Conservation (phyloP, 2,329 filamentous ascomycete species). For the Hirsutella rhossiliensis region DNA sequence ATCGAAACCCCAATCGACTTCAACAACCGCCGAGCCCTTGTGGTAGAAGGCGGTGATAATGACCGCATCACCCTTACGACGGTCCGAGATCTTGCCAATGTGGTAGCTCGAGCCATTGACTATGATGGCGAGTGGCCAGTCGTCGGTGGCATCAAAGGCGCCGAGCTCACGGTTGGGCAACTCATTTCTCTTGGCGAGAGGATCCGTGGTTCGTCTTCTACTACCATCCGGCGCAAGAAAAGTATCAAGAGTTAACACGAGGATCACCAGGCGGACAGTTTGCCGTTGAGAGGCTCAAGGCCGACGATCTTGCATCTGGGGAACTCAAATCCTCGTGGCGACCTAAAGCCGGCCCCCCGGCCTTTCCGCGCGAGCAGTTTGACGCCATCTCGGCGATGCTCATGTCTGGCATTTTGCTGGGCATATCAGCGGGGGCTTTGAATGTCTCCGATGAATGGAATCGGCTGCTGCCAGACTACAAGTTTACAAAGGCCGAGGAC, state of each 20-base stretch:
- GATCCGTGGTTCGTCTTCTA: background rate
- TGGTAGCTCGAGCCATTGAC: conserved; percentile 27
- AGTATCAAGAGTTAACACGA: background rate
- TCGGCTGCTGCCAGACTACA: conserved; percentile 27
- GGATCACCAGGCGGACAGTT: background rate
- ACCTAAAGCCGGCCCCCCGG: background rate
- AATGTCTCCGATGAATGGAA: conserved; percentile 32
- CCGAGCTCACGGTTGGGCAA: conserved; percentile 18
- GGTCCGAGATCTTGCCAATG: conserved; percentile 25
- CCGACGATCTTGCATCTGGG: background rate
- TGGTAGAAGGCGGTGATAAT: conserved; percentile 11
- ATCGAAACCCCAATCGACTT: background rate
- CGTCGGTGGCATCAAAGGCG: conserved; percentile 26
- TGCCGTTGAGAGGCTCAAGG: background rate
- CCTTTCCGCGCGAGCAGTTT: background rate
- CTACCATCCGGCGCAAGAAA: background rate
- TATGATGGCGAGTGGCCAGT: conserved; percentile 28
- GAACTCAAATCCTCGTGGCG: background rate
- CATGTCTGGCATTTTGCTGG: conserved; percentile 12
- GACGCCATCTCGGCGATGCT: background rate
- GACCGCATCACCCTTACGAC: conserved; percentile 29
- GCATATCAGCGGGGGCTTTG: conserved; percentile 20
- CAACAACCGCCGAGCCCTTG: background rate
- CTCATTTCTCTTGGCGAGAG: conserved; percentile 25
- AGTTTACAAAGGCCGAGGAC: conserved; percentile 17